These are phyloP conservation scores for Nigrospora osmanthi DNA, from an alignment of 2,329 filamentous ascomycete species.

Conservation along the genomic window DNA sequence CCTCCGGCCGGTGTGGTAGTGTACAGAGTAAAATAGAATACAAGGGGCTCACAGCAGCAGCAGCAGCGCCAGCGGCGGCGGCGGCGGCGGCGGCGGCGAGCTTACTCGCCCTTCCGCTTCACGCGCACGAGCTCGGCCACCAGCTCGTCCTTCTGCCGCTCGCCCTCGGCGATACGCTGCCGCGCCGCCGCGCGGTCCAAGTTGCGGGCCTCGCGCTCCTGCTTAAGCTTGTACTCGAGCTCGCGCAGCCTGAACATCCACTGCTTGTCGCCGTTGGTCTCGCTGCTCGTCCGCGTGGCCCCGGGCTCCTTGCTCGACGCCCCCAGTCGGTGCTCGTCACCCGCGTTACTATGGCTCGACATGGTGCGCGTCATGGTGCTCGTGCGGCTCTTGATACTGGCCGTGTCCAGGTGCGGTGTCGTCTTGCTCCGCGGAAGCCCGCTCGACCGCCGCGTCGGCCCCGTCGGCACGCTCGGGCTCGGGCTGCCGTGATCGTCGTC, in stretches of 20 bases:
- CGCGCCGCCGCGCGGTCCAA: slow-evolving; percentile 78
- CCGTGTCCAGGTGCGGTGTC: slow-evolving; percentile 20
- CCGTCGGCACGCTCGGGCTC: slow-evolving; percentile 45
- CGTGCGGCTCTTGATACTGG: slow-evolving; percentile 11
- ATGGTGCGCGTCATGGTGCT: slow-evolving; percentile 17
- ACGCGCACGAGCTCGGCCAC: slow-evolving; percentile 19
- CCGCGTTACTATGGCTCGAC: slow-evolving; percentile 11
- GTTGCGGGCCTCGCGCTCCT: slow-evolving; percentile 78
- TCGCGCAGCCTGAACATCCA: slow-evolving; percentile 84
- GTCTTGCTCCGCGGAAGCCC: slow-evolving; percentile 28
- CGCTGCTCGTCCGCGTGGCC: not conserved
- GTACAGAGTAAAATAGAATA: too few relatives aligned
- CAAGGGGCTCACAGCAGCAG: too few relatives aligned
- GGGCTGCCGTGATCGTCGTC: slow-evolving; percentile 35
- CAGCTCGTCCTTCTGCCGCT: slow-evolving; percentile 22
- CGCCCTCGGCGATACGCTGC: slow-evolving; percentile 45
- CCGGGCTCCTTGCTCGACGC: not conserved
- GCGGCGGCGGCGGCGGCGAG: slow-evolving; percentile 5
- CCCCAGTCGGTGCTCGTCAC: slow-evolving; percentile 12
- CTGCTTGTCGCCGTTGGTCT: slow-evolving; percentile 21
- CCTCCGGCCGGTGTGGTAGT: too few relatives aligned
- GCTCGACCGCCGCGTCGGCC: slow-evolving; percentile 28
- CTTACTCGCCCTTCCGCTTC: slow-evolving; percentile 16
- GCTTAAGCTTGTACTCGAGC: slow-evolving; percentile 80
- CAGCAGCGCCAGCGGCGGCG: too few relatives aligned